phyloP scores from a whole-genome alignment of 768 basidiomycete genomes.

The Pleurotus tuoliensis region DNA sequence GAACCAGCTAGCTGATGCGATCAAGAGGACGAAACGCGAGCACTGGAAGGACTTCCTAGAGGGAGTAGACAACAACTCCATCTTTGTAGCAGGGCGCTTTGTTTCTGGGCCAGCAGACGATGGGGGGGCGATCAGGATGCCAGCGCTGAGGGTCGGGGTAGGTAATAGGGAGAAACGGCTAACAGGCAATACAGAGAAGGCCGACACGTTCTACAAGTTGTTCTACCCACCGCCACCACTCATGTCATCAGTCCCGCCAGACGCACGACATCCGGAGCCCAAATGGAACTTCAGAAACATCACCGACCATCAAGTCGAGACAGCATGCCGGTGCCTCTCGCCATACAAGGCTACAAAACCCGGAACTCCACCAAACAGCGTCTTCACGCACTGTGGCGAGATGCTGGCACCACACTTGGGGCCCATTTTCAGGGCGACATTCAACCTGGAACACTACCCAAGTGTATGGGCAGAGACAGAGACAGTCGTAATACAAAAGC shows the following conservation, averaged over 20 bases:
- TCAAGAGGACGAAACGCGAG: too few relatives aligned
- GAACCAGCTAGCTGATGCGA: too few relatives aligned
- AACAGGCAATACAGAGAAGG: conserved; percentile 6
- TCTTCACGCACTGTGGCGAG: conserved; percentile 13
- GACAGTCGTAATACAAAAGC: conserved; percentile 30
- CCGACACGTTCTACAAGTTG: not conserved
- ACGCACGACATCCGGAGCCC: conserved; percentile 9
- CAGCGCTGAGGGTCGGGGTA: conserved; percentile 2
- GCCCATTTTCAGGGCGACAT: conserved; percentile 21
- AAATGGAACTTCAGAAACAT: not conserved
- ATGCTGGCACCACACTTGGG: conserved; percentile 12
- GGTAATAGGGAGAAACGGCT: not conserved
- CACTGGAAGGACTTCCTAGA: too few relatives aligned
- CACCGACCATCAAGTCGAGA: conserved; percentile 3
- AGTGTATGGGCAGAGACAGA: conserved; percentile 20
- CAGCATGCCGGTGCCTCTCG: conserved; percentile 14
- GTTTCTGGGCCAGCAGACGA: not conserved
- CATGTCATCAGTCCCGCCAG: not conserved
- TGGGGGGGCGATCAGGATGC: conserved; percentile 5
- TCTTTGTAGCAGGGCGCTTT: too few relatives aligned
- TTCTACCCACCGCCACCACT: conserved; percentile 13
- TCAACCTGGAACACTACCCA: conserved; percentile 23
- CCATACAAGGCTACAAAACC: conserved; percentile 25
- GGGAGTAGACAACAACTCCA: too few relatives aligned
- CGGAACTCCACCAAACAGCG: conserved; percentile 15